Percentiles rank a stretch among this genome's conserved stretches.
phyloP scores from a whole-genome alignment of 441 rosid genomes.

The Pelargonium australe region DNA sequence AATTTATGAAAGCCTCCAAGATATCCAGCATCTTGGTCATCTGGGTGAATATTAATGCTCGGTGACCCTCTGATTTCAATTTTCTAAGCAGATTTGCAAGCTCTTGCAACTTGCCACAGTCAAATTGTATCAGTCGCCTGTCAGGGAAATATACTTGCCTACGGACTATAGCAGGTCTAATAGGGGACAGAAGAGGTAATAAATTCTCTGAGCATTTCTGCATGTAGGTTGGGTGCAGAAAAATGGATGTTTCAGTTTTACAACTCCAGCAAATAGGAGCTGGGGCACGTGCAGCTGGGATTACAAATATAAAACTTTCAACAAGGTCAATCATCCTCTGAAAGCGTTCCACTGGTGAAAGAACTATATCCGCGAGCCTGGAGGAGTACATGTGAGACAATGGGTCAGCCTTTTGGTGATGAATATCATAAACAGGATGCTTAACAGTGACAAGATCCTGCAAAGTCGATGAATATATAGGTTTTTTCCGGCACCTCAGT shows the following conservation, averaged over 20 bases:
- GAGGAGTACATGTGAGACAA: constrained; percentile 58
- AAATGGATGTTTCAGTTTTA: constrained; percentile 53
- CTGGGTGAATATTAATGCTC: constrained; percentile 97
- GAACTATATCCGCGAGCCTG: constrained; percentile 73
- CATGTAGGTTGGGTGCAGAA: constrained; percentile 53
- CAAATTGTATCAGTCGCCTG: constrained; percentile 95
- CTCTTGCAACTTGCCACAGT: constrained; percentile 99
- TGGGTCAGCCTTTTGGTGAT: constrained; percentile 41
- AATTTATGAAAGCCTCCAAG: constrained; percentile 92
- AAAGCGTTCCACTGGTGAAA: constrained; percentile 87
- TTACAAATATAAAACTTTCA: constrained; percentile 92
- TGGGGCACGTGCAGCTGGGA: constrained; percentile 92
- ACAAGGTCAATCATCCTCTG: constrained; percentile 69
- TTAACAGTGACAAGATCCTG: constrained; percentile 49
- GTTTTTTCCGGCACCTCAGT: constrained; percentile 81
- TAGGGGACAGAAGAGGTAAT: constrained; percentile 74
- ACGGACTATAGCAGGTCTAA: constrained; percentile 95
- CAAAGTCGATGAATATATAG: constrained; percentile 72
- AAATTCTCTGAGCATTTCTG: constrained; percentile 61
- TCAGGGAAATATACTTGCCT: constrained; percentile 97
- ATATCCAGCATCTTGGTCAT: constrained; percentile 99
- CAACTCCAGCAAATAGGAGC: constrained; percentile 86
- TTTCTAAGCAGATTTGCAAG: constrained; percentile 84
- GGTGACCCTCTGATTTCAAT: constrained; percentile 91
- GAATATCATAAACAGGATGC: constrained; percentile 57